Conservation (phyloP, 306 rosid genomes). For the Vicia villosa region DNA sequence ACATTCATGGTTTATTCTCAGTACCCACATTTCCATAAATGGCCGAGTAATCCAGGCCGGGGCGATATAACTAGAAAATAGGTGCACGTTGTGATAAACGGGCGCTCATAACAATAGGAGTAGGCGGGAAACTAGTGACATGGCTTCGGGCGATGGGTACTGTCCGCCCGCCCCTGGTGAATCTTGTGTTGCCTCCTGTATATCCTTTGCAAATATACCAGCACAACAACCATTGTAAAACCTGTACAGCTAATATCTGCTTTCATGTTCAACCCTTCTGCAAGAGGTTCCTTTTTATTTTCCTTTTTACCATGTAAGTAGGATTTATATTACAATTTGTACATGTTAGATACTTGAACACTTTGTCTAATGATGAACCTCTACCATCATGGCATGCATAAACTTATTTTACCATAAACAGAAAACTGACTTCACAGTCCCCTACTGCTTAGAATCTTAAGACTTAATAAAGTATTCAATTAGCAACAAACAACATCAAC, state of each 20-base stretch:
- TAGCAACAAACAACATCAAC: constrained; percentile 23
- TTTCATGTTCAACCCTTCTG: not conserved
- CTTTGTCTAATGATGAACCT: not conserved
- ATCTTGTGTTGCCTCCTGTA: no score
- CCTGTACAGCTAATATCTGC: not conserved
- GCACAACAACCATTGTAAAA: constrained; percentile 9
- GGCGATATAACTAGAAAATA: no score
- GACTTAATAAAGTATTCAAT: constrained; percentile 19
- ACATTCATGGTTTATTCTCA: not conserved
- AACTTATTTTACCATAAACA: constrained; percentile 5
- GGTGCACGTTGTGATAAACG: no score
- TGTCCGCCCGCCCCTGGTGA: no score
- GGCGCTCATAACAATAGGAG: no score
- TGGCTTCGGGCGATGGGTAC: no score
- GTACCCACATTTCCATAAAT: no score
- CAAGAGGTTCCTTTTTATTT: not conserved
- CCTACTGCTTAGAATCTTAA: not conserved
- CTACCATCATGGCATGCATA: not conserved
- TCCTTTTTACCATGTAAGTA: not conserved
- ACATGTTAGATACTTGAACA: not conserved
- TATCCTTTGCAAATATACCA: no score
- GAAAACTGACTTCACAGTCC: not conserved
- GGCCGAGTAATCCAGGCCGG: no score
- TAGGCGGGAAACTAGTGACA: no score
- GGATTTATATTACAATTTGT: not conserved